Evolutionary conservation across 192 early-diverging fungal genomes (phyloP), one percentile per base, ranked within the genome.

Genomic region (Spizellomyces punctatus): DNA sequence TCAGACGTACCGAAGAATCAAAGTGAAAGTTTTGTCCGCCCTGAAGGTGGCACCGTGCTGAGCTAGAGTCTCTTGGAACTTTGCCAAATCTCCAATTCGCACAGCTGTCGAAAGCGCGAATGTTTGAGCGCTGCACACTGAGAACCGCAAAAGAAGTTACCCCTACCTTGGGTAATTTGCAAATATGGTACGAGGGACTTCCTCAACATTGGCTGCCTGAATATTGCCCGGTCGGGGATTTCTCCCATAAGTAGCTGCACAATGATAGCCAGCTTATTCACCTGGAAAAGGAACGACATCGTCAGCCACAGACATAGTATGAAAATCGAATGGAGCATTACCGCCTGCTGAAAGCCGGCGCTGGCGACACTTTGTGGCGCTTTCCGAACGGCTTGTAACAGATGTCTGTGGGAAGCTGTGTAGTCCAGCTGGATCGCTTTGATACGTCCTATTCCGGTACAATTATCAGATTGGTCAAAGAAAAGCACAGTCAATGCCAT

Each of bases 381-480:
- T 77, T 99, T 99, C 64, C 98, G 91, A 58, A 96, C 94, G 36
- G 96, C 96, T 76, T 98, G 95, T 62, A 92, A 82, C 41, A 99
- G 79, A 66, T 94, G 87, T 46, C 86, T 82, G 67, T 99, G 94
- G 22, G 95, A 90, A 49, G 87, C 89, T 0, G 96, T 93, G 82
- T 99, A 99, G 74, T 98, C 96, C 36, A 99, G 89, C 83, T 98
- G 95, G 60, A 98, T 89, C n/a, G 96, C 98, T 80, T 94, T 93
- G 76, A 98, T 98, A 58, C 94, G 91, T 46, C 95, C 76, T 74
- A 21, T n/a, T 10, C 49, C 44, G 27, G 46, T 57, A 68, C 1
- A 8, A 17, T 41, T 46, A 67, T 17, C 22, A 49, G 48, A 41
- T 73, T 16, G 10, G 14, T 21, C 10, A 69, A 21, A 45, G 42